Evolutionary conservation across 768 basidiomycete genomes (phyloP).

Genomic region (Sarcodon aspratus): DNA sequence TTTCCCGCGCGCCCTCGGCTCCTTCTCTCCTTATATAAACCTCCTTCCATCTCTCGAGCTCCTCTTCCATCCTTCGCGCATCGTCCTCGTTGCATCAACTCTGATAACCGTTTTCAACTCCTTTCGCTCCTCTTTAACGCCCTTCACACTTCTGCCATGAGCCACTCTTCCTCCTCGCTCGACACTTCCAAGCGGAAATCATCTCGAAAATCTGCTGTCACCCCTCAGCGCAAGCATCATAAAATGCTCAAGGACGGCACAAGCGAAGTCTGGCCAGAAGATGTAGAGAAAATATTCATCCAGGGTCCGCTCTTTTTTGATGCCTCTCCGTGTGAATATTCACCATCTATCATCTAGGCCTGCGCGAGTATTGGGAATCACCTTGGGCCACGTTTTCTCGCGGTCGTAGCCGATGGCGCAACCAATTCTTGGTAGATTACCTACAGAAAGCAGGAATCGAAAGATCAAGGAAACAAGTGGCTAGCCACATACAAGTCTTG

Average conservation of each 20-base stretch:
- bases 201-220: slow-evolving; percentile 31
- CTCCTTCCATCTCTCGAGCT: slow-evolving; percentile 15
- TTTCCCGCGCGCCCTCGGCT: slow-evolving; percentile 4
- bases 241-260: slow-evolving; percentile 78
- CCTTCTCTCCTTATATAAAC: slow-evolving; percentile 12
- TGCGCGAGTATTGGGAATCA: slow-evolving; percentile 69
- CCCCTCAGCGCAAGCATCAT: slow-evolving; percentile 72
- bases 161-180: slow-evolving; percentile 16
- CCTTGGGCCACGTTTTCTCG: slow-evolving; percentile 74
- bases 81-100: slow-evolving; percentile 5
- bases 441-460: slow-evolving; percentile 57
- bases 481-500: slow-evolving; percentile 79
- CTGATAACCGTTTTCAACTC: slow-evolving; percentile 13
- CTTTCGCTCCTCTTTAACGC: slow-evolving; percentile 17
- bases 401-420: slow-evolving; percentile 71
- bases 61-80: slow-evolving; percentile 1
- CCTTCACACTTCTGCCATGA: slow-evolving; percentile 15
- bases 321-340: not conserved
- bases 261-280: slow-evolving; percentile 74
- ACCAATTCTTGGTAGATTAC: slow-evolving; percentile 79
- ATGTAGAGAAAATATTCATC: slow-evolving; percentile 67
- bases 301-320: slow-evolving; percentile 32
- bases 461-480: slow-evolving; percentile 80
- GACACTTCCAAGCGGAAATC: slow-evolving; percentile 2
- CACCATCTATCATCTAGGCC: slow-evolving; percentile 30